These are phyloP conservation scores for Cyathus striatus DNA, from an alignment of 768 basidiomycete genomes.

Conservation along the genomic window DNA sequence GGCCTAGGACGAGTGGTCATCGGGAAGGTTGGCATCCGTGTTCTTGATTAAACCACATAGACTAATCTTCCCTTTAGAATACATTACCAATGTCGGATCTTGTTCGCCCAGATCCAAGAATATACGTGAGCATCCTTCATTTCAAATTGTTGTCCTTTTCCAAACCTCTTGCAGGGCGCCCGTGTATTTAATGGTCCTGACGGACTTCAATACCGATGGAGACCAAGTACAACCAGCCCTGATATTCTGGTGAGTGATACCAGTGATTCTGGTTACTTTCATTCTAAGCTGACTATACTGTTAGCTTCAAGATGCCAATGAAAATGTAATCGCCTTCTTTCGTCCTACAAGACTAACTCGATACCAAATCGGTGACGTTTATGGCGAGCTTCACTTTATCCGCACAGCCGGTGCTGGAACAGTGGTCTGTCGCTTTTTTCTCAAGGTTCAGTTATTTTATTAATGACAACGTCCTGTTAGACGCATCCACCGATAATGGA, in stretches of 20 bases:
- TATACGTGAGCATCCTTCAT: constrained; percentile 36
- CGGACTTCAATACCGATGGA: constrained; percentile 76
- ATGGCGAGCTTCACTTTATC: constrained; percentile 81
- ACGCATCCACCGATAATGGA: constrained; percentile 91
- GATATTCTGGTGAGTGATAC: constrained; percentile 53
- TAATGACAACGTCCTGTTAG: too few relatives aligned
- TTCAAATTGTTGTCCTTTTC: constrained; percentile 1
- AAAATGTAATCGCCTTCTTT: constrained; percentile 73
- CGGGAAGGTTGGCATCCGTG: constrained; percentile 57
- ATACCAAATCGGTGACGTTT: constrained; percentile 84
- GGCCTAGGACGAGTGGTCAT: constrained; percentile 82
- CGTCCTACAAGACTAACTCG: constrained; percentile 72
- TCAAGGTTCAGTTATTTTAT: too few relatives aligned
- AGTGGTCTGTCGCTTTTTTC: constrained; percentile 49
- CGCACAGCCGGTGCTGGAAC: constrained; percentile 76
- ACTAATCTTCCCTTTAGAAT: constrained; percentile 42
- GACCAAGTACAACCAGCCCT: constrained; percentile 52
- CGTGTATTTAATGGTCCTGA: constrained; percentile 81
- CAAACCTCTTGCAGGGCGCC: constrained; percentile 37
- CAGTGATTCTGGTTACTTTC: constrained; percentile 9
- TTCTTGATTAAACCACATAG: constrained; percentile 10
- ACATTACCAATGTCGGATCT: constrained; percentile 80
- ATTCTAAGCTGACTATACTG: constrained; percentile 12
- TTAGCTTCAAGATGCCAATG: constrained; percentile 70
- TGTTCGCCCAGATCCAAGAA: constrained; percentile 61